Evolutionary conservation across 305 asterid genomes (phyloP).

Genomic region (Andrographis paniculata): DNA sequence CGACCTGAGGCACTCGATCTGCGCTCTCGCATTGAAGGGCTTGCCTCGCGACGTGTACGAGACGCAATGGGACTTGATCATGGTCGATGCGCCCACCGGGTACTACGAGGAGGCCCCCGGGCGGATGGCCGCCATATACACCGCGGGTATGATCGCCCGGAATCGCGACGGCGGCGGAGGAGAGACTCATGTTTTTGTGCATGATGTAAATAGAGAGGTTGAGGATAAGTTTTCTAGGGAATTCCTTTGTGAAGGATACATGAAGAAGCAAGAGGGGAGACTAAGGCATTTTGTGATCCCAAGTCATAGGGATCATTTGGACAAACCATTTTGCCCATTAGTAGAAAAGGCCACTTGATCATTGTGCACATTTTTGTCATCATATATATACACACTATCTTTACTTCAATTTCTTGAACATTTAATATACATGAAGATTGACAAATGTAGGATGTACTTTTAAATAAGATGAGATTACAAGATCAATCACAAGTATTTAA

Average conservation of each 20-base stretch:
- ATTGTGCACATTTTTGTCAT: background rate
- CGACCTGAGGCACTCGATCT: constrained; percentile 56
- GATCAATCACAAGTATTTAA: background rate
- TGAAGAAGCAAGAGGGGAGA: constrained; percentile 77
- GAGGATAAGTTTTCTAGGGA: constrained; percentile 65
- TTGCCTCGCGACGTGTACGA: constrained; percentile 52
- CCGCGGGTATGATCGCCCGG: constrained; percentile 91
- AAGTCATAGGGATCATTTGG: constrained; percentile 39
- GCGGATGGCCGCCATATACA: constrained; percentile 80
- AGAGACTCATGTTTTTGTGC: constrained; percentile 72
- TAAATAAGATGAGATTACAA: background rate
- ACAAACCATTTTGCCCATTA: constrained; percentile 66
- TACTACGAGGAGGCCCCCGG: constrained; percentile 85
- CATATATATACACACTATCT: background rate
- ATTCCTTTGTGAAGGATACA: constrained; percentile 62
- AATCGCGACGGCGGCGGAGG: constrained; percentile 29
- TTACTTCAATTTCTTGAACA: background rate
- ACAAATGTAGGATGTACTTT: background rate
- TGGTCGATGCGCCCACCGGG: constrained; percentile 92
- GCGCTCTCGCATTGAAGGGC: constrained; percentile 63
- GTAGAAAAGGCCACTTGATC: background rate
- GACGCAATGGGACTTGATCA: constrained; percentile 71
- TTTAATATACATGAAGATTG: background rate
- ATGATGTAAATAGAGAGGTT: constrained; percentile 79
- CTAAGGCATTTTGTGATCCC: constrained; percentile 76